Conservation (phyloP, 2,329 filamentous ascomycete genomes). For the Malbranchea zuffiana region DNA sequence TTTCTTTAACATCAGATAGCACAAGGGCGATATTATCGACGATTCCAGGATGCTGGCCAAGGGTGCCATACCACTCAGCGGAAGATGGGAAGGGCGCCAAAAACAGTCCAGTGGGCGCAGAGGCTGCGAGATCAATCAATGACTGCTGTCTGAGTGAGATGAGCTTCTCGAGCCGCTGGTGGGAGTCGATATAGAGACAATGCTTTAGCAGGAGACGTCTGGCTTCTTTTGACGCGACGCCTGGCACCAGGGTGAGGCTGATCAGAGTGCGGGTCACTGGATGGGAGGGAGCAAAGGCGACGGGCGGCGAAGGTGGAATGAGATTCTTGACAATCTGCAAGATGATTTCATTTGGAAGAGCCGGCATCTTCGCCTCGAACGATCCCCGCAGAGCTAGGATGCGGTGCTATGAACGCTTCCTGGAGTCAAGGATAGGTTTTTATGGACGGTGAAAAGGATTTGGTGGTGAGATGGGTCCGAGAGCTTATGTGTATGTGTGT, state of each 20-base stretch:
- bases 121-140: constrained; percentile 21
- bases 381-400: no score
- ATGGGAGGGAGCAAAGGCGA: constrained; percentile 22
- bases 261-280: constrained; percentile 36
- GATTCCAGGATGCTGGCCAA: neutral
- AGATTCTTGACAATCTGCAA: neutral
- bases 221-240: constrained; percentile 34
- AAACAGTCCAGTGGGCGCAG: neutral
- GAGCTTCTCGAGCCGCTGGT: constrained; percentile 26
- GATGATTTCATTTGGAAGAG: constrained; percentile 2
- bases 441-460: neutral
- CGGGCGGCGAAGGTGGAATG: constrained; percentile 1
- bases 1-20: constrained; percentile 31
- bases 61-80: neutral
- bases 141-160: constrained; percentile 31
- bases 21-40: constrained; percentile 29
- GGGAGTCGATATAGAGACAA: constrained; percentile 38
- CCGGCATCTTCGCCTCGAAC: no score
- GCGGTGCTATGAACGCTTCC: no score
- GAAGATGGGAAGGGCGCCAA: neutral
- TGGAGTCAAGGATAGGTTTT: neutral
- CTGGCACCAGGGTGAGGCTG: constrained; percentile 36
- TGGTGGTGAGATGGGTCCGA: neutral
- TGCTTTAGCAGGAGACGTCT: constrained; percentile 35
- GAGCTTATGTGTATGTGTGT: no score